Base-by-base conservation (phyloP, 208 protist species). In the Crithidia acanthocephali region DNA sequence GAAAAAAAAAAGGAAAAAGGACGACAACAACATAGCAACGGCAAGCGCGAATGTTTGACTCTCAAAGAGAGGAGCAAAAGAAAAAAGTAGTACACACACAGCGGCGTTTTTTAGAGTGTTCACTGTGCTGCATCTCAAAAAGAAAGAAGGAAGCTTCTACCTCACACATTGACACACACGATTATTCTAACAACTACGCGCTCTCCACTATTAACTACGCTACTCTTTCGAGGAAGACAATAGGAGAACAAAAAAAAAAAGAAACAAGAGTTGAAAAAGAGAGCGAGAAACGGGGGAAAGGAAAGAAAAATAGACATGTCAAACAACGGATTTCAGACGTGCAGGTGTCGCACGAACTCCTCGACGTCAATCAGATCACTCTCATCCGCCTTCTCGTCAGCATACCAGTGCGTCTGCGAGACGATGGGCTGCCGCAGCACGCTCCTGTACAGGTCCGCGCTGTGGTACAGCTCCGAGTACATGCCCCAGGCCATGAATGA, bases 401-500 rank as follows among this genome's bases (percentile, higher is more conserved):
- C 37, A 62, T 87, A 91, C n/a, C 44, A 68, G 51, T 91, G 81
- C n/a, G 79, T 84, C 68, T 86, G 85, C 18, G 80, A 76, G 22
- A 88, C 76, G 10, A 79, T 74, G 16, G 83, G 85, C 48, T 81
- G 65, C 45, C 79, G 63, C 66, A 91, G 77, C 45, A 87, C 79
- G 16, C 48, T 55, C 57, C 56, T 61, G 72, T 91, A 91, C 60
- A 87, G 74, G 52, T 86, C 82, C 0, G 81, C 72, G 59, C 71
- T 88, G 80, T 91, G 85, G 70, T 86, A 91, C 16, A 86, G 66
- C 50, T 68, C 58, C 23, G 85, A 87, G 72, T 76, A 84, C 58
- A 91, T 73, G 51, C 85, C 82, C 80, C 82, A 88, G 28, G 63
- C 79, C 20, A 91, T 51, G 58, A 84, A 91, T 9, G 81, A 83